phyloP scores from a whole-genome alignment of 352 stramenopile genomes.

The Bremia lactucae region DNA sequence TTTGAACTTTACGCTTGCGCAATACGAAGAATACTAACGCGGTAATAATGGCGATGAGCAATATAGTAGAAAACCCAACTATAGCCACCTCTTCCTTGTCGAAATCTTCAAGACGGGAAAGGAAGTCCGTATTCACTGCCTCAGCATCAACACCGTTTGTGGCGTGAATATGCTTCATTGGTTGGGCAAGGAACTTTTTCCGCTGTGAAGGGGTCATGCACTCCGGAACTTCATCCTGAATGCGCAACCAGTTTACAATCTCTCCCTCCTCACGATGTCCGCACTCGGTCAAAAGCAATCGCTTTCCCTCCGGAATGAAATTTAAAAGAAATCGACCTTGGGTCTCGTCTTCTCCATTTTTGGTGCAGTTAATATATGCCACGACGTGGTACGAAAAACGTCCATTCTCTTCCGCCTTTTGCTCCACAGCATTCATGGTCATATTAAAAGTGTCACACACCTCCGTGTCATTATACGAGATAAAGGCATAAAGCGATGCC shows the following conservation, averaged over 20 bases:
- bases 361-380: conserved; percentile 79
- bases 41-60: conserved; percentile 51
- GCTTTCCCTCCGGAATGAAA: conserved; percentile 73
- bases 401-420: conserved; percentile 63
- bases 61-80: conserved; percentile 38
- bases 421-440: conserved; percentile 76
- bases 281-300: conserved; percentile 67
- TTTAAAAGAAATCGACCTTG: conserved; percentile 75
- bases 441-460: conserved; percentile 83
- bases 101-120: conserved; percentile 46
- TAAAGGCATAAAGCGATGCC: conserved; percentile 79
- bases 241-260: conserved; percentile 82
- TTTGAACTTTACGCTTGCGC: conserved; percentile 73
- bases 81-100: conserved; percentile 66
- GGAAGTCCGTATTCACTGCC: conserved; percentile 53
- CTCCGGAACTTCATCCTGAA: conserved; percentile 68
- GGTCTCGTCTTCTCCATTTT: conserved; percentile 60
- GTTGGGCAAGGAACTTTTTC: conserved; percentile 72
- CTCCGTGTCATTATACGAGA: conserved; percentile 72
- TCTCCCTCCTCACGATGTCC: conserved; percentile 75
- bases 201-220: conserved; percentile 75
- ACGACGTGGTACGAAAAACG: conserved; percentile 74
- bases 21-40: conserved; percentile 59
- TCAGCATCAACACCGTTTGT: conserved; percentile 49
- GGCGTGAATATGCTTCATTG: conserved; percentile 81